A percentile compares a stretch with the other conserved stretches of the same genome.
Conservation (phyloP, 2,329 filamentous ascomycete species). For the Diplocarpon mali region DNA sequence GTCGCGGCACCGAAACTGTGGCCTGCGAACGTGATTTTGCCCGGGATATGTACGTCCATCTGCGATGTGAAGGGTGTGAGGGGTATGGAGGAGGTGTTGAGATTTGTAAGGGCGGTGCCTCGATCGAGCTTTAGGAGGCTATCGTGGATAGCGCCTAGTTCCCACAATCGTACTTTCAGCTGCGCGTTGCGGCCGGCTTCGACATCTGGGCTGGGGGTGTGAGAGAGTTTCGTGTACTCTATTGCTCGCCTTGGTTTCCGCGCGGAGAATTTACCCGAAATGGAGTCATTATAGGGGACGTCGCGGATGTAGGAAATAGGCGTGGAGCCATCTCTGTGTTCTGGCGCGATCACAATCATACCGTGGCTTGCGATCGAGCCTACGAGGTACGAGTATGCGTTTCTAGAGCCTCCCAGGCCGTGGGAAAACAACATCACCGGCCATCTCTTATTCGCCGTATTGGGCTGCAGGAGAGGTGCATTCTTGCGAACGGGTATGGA, state of each 20-base stretch:
- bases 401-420: slow-evolving; percentile 69
- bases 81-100: slow-evolving; percentile 38
- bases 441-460: slow-evolving; percentile 46
- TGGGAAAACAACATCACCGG: slow-evolving; percentile 81
- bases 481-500: slow-evolving; percentile 64
- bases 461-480: slow-evolving; percentile 46
- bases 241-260: slow-evolving; percentile 25
- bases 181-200: slow-evolving; percentile 60
- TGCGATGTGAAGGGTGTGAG: slow-evolving; percentile 48
- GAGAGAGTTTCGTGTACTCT: slow-evolving; percentile 42
- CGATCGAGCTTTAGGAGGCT: slow-evolving; percentile 56
- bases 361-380: slow-evolving; percentile 73
- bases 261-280: slow-evolving; percentile 20
- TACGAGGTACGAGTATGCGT: slow-evolving; percentile 74
- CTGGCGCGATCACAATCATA: slow-evolving; percentile 67
- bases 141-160: slow-evolving; percentile 60
- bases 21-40: slow-evolving; percentile 63
- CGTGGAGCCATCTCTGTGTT: slow-evolving; percentile 73
- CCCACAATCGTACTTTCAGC: slow-evolving; percentile 66
- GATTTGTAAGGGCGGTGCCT: slow-evolving; percentile 38
- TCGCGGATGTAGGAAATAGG: slow-evolving; percentile 64
- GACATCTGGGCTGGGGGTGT: slow-evolving; percentile 53
- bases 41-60: slow-evolving; percentile 59
- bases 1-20: slow-evolving; percentile 76
- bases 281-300: slow-evolving; percentile 33